Evolutionary conservation across 768 basidiomycete species (phyloP).

Genomic region (Nidularia pulvinata): DNA sequence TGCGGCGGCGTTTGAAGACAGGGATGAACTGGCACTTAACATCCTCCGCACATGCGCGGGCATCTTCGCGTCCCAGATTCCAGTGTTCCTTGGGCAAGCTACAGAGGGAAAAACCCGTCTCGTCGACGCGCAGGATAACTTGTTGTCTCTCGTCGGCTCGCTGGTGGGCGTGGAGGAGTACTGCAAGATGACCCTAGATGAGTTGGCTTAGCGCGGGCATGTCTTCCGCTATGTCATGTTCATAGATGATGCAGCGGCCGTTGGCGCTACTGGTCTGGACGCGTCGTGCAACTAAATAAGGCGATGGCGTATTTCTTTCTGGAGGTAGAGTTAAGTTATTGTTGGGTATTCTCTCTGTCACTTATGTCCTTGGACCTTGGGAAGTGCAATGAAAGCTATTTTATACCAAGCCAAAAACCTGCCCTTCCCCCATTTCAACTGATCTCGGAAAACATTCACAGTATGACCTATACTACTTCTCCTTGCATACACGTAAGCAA

Average conservation of each 20-base stretch:
- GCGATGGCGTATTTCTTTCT: too few relatives aligned
- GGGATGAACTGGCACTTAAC: slow-evolving; percentile 62
- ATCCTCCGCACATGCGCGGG: slow-evolving; percentile 54
- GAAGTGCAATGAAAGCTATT: too few relatives aligned
- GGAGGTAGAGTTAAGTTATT: too few relatives aligned
- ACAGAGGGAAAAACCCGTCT: slow-evolving; percentile 19
- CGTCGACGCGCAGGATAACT: slow-evolving; percentile 52
- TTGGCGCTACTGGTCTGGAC: slow-evolving; percentile 63
- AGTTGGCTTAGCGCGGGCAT: slow-evolving; percentile 56
- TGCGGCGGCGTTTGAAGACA: slow-evolving; percentile 67
- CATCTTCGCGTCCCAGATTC: slow-evolving; percentile 59
- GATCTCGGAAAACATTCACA: too few relatives aligned
- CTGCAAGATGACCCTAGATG: slow-evolving; percentile 51
- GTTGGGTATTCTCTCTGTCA: too few relatives aligned
- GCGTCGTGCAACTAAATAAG: slow-evolving; percentile 9
- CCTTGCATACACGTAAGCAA: too few relatives aligned
- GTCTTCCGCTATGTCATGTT: slow-evolving; percentile 65
- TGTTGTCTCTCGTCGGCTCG: slow-evolving; percentile 82
- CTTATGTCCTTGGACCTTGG: too few relatives aligned
- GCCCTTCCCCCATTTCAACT: too few relatives aligned
- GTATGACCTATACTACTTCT: too few relatives aligned
- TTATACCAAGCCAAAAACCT: too few relatives aligned
- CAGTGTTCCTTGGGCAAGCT: slow-evolving; percentile 46
- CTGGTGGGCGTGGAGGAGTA: slow-evolving; percentile 66
- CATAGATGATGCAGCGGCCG: slow-evolving; percentile 67